Evolutionary conservation across 306 rosid species (phyloP).

Genomic region (Medicago lupulina): DNA sequence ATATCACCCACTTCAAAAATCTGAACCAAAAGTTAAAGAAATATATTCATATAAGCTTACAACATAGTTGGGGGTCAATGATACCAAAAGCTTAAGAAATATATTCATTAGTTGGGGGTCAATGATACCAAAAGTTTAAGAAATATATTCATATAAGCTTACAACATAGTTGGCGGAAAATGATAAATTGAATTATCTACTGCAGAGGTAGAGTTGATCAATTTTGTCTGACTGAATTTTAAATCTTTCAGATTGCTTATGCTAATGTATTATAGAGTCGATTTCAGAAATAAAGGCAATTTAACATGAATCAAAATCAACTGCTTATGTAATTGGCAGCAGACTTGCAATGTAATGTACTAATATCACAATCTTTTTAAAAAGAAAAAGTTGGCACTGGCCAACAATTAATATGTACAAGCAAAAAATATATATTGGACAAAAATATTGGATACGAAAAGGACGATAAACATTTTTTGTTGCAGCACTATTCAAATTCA

Average conservation of each 20-base stretch:
- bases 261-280: neutral
- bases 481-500: no score
- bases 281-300: neutral
- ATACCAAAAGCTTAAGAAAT: conserved; percentile 17
- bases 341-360: no score
- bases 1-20: conserved; percentile 95
- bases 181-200: conserved; percentile 1
- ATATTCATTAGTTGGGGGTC: neutral
- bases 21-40: conserved; percentile 48
- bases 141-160: neutral
- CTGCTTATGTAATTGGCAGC: no score
- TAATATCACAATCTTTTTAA: no score
- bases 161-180: neutral
- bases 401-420: no score
- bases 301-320: no score
- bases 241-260: neutral
- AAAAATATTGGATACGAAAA: no score
- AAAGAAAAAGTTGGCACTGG: no score
- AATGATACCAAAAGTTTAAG: conserved; percentile 14
- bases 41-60: neutral
- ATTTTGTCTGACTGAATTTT: neutral
- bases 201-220: conserved; percentile 11
- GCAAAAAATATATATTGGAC: no score
- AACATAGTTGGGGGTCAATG: neutral
- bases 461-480: no score